Conservation (phyloP, 2,329 filamentous ascomycete genomes). For the Chaetomiaceae sp. region DNA sequence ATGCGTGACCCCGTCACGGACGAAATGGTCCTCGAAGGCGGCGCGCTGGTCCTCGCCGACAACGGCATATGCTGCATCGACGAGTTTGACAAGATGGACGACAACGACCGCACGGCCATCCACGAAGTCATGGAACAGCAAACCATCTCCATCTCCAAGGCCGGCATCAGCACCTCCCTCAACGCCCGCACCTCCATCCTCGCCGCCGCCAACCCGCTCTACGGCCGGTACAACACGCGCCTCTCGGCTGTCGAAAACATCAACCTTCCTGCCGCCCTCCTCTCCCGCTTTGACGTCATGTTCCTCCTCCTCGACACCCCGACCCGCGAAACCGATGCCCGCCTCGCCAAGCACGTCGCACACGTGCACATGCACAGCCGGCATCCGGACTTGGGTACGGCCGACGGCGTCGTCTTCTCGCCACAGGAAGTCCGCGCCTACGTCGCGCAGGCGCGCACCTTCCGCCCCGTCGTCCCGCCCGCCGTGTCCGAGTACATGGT, state of each 20-base stretch:
- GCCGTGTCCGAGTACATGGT: constrained; percentile 93
- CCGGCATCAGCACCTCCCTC: constrained; percentile 68
- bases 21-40: constrained; percentile 79
- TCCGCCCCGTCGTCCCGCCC: constrained; percentile 79
- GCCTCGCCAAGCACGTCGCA: constrained; percentile 91
- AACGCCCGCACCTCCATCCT: constrained; percentile 96
- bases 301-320: constrained; percentile 97
- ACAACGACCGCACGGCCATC: constrained; percentile 75
- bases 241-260: constrained; percentile 98
- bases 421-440: constrained; percentile 94
- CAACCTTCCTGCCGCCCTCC: constrained; percentile 92
- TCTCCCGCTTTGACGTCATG: constrained; percentile 95
- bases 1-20: constrained; percentile 82
- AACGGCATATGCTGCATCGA: constrained; percentile 85
- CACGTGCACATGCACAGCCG: constrained; percentile 96
- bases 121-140: constrained; percentile 89
- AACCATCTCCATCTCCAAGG: constrained; percentile 79
- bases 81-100: constrained; percentile 88
- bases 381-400: constrained; percentile 68
- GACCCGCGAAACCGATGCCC: constrained; percentile 81
- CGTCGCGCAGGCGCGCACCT: constrained; percentile 86
- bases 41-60: constrained; percentile 73
- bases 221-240: constrained; percentile 95
- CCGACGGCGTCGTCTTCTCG: constrained; percentile 67
- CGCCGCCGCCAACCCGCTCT: constrained; percentile 92